Conservation (phyloP, 1,284 basidiomycete genomes). For the Ceratobasidium sp. region DNA sequence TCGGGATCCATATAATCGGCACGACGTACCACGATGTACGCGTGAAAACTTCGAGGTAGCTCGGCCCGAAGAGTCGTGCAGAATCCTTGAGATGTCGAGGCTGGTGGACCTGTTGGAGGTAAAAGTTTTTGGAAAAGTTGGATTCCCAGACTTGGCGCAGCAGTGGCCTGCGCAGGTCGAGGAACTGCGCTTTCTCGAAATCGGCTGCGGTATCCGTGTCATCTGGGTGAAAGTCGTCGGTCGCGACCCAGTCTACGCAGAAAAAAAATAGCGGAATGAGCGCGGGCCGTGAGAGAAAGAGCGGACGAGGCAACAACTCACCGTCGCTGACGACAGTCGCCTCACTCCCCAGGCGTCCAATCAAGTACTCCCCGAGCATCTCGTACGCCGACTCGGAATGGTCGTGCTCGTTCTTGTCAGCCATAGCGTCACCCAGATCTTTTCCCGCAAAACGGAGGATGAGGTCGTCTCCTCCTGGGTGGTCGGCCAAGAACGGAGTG, state of each 20-base stretch:
- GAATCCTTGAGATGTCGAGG: constrained; percentile 90
- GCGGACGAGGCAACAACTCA: constrained; percentile 57
- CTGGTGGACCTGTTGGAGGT: constrained; percentile 96
- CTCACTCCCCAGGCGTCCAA: constrained; percentile 83
- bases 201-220: constrained; percentile 83
- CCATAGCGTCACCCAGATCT: constrained; percentile 87
- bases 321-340: constrained; percentile 82
- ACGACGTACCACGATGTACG: constrained; percentile 95
- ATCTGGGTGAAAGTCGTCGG: constrained; percentile 89
- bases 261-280: constrained; percentile 6
- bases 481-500: constrained; percentile 77
- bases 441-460: constrained; percentile 84
- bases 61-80: constrained; percentile 87
- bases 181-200: constrained; percentile 88
- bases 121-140: constrained; percentile 94
- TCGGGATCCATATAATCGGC: constrained; percentile 92
- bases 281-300: not conserved
- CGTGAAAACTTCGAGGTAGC: constrained; percentile 88
- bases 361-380: constrained; percentile 87
- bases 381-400: constrained; percentile 94
- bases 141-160: constrained; percentile 85
- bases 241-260: constrained; percentile 80
- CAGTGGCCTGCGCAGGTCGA: constrained; percentile 90
- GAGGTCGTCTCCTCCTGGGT: constrained; percentile 87
- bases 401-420: constrained; percentile 85